Conservation (phyloP, 1,284 basidiomycete species). For the Microbotryum intermedium region DNA sequence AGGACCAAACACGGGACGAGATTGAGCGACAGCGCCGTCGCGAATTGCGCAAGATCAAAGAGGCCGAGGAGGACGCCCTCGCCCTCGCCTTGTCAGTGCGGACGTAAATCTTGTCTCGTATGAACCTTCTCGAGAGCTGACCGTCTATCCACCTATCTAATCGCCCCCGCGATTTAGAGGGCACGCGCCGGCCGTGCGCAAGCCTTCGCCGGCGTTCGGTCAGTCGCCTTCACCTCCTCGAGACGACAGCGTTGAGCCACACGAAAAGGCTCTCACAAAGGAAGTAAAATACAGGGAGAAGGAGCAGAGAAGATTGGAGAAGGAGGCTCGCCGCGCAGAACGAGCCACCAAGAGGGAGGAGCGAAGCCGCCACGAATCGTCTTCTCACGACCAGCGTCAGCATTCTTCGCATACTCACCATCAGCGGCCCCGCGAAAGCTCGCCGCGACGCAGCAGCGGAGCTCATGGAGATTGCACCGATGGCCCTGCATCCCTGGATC, state of each 20-base stretch:
- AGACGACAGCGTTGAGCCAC: conserved; percentile 4
- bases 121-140: background rate
- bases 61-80: conserved; percentile 32
- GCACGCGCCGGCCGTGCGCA: conserved; percentile 1
- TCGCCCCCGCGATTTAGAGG: background rate
- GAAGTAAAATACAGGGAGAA: conserved; percentile 8
- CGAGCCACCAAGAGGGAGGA: background rate
- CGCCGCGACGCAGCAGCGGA: too few species aligned
- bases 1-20: conserved; percentile 1
- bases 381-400: too few species aligned
- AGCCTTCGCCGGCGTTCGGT: conserved; percentile 3
- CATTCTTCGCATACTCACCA: too few species aligned
- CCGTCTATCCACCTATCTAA: background rate
- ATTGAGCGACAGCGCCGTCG: conserved; percentile 17
- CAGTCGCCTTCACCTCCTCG: conserved; percentile 3
- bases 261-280: conserved; percentile 8
- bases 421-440: too few species aligned
- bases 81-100: conserved; percentile 28
- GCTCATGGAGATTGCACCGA: too few species aligned
- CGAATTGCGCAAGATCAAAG: conserved; percentile 29
- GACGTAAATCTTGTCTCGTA: background rate
- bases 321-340: conserved; percentile 12
- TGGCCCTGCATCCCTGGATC: too few species aligned
- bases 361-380: background rate
- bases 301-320: conserved; percentile 11